Conservation (phyloP, 345 rosid genomes). For the Citrus reticulata region DNA sequence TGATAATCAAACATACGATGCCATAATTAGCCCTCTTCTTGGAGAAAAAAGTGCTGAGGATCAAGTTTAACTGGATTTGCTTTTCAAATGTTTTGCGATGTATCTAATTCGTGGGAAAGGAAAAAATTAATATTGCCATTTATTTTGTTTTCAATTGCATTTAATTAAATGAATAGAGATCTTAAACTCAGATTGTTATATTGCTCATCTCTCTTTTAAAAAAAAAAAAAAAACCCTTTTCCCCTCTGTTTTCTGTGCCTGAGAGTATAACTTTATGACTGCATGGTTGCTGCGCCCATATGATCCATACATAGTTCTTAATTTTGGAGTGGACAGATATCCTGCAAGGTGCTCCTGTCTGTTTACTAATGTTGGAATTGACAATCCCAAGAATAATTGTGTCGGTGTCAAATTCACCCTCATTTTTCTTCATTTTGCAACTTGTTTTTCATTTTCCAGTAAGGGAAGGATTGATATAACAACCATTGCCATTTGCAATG, state of each 20-base stretch:
- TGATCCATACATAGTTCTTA: neutral
- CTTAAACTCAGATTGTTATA: neutral
- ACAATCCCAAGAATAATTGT: neutral
- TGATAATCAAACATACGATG: conserved; percentile 33
- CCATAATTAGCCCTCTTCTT: conserved; percentile 41
- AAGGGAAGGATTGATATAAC: no score
- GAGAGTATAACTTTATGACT: neutral
- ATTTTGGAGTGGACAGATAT: neutral
- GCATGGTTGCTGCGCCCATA: neutral
- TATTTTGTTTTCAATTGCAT: neutral
- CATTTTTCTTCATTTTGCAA: neutral
- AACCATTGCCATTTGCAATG: no score
- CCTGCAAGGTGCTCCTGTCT: neutral
- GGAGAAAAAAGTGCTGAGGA: conserved; percentile 13
- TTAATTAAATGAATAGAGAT: neutral
- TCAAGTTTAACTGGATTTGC: neutral
- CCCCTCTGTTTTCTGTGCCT: neutral
- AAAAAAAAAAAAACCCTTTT: no score
- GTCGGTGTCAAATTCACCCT: neutral
- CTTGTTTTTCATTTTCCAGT: neutral
- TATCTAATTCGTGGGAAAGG: neutral
- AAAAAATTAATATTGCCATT: neutral
- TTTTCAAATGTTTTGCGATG: neutral
- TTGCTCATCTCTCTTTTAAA: neutral
- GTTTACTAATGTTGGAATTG: neutral